These are phyloP conservation scores for Rhizopus stolonifer DNA, from an alignment of 371 early-diverging fungal species.

Conservation along the genomic window DNA sequence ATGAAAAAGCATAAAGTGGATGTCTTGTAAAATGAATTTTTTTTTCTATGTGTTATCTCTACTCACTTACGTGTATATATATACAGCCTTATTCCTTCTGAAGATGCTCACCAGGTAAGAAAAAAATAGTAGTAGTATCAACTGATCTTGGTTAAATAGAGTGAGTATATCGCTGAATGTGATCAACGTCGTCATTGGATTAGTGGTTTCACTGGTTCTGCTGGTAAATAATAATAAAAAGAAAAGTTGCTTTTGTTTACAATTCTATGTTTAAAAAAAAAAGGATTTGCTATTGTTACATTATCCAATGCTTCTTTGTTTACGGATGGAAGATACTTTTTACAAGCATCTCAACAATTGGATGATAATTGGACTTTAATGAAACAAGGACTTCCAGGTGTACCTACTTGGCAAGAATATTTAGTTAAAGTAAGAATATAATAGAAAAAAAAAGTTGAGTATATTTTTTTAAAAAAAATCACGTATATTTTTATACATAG, in stretches of 20 bases:
- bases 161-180: conserved; percentile 94
- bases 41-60: neutral
- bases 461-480: no score
- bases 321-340: conserved; percentile 98
- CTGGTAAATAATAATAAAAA: conserved; percentile 55
- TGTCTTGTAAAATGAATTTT: conserved; percentile 64
- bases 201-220: conserved; percentile 97
- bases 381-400: conserved; percentile 87
- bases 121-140: no score
- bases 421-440: conserved; percentile 45
- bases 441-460: neutral
- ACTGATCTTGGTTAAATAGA: conserved; percentile 46
- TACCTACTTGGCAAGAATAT: conserved; percentile 90
- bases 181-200: conserved; percentile 95
- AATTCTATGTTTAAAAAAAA: neutral
- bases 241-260: neutral
- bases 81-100: conserved; percentile 83
- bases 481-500: no score
- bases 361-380: conserved; percentile 84
- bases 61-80: neutral
- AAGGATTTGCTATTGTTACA: conserved; percentile 78
- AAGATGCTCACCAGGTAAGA: conserved; percentile 93
- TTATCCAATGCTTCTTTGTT: conserved; percentile 76
- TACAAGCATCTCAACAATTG: conserved; percentile 95
- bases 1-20: conserved; percentile 70